Conservation (phyloP, 2,329 filamentous ascomycete species). For the Rugonectria rugulosa region DNA sequence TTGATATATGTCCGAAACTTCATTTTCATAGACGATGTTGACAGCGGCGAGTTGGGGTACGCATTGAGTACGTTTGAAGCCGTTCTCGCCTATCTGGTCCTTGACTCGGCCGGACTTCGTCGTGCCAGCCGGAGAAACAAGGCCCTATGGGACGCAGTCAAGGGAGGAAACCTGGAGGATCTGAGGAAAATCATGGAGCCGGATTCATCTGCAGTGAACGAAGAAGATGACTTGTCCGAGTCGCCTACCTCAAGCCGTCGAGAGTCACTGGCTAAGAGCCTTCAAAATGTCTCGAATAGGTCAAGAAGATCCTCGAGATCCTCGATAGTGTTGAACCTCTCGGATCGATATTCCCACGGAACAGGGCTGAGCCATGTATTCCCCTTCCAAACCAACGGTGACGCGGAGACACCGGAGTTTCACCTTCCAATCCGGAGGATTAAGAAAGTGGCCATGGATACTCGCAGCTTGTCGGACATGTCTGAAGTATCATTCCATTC, state of each 20-base stretch:
- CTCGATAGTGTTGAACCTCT: conserved; percentile 50
- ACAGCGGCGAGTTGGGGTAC: conserved; percentile 95
- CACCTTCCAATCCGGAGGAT: conserved; percentile 56
- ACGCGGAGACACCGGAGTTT: conserved; percentile 49
- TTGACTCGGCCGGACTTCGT: conserved; percentile 81
- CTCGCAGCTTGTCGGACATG: conserved; percentile 84
- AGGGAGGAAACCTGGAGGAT: conserved; percentile 76
- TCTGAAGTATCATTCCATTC: conserved; percentile 87
- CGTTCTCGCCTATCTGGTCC: conserved; percentile 85
- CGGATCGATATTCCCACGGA: conserved; percentile 62
- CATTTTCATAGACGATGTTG: conserved; percentile 97
- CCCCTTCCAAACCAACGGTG: conserved; percentile 73
- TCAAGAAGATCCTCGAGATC: conserved; percentile 45
- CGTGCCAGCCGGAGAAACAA: conserved; percentile 88
- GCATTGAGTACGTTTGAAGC: conserved; percentile 95
- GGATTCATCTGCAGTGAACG: conserved; percentile 57
- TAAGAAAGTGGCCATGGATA: conserved; percentile 90
- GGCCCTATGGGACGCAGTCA: conserved; percentile 85
- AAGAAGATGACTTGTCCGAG: conserved; percentile 53
- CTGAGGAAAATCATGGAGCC: conserved; percentile 84
- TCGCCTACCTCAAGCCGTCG: conserved; percentile 53
- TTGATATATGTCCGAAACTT: conserved; percentile 97
- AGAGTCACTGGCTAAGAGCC: conserved; percentile 57
- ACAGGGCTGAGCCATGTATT: conserved; percentile 83
- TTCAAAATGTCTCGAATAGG: conserved; percentile 53